These are phyloP conservation scores for Vaucheria bursata DNA, from an alignment of 352 stramenopile species.

Conservation along the genomic window DNA sequence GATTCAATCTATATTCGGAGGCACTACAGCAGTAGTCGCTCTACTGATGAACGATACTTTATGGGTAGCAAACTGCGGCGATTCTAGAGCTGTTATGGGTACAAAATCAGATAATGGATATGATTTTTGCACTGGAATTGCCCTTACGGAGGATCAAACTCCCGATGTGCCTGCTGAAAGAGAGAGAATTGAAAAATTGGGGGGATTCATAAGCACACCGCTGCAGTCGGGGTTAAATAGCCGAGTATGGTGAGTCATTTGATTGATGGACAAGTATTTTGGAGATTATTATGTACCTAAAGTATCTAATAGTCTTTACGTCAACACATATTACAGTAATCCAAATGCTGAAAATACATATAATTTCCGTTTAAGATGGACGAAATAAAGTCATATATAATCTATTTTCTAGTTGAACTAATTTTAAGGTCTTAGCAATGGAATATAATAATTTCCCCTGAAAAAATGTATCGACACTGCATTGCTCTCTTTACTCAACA, in stretches of 20 bases:
- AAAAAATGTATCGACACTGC: too few species aligned
- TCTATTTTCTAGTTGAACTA: too few species aligned
- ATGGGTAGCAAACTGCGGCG: constrained; percentile 59
- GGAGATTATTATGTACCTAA: too few species aligned
- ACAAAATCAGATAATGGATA: too few species aligned
- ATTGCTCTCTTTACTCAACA: too few species aligned
- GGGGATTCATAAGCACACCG: constrained; percentile 60
- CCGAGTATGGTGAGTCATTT: constrained; percentile 63
- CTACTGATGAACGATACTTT: constrained; percentile 54
- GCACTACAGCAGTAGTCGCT: constrained; percentile 59
- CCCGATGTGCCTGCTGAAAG: constrained; percentile 59
- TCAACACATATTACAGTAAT: background rate
- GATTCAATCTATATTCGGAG: background rate
- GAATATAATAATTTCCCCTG: too few species aligned
- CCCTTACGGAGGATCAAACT: constrained; percentile 63
- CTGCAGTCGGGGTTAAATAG: constrained; percentile 58
- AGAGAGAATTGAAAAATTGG: constrained; percentile 45
- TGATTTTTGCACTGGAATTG: constrained; percentile 31
- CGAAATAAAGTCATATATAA: too few species aligned
- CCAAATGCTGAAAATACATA: background rate
- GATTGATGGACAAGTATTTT: constrained; percentile 44
- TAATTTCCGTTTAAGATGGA: too few species aligned
- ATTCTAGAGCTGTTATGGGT: constrained; percentile 58
- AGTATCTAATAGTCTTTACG: too few species aligned
- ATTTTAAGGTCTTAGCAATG: too few species aligned